phyloP scores from a whole-genome alignment of 169 alveolate species.

The Plasmodium adleri region DNA sequence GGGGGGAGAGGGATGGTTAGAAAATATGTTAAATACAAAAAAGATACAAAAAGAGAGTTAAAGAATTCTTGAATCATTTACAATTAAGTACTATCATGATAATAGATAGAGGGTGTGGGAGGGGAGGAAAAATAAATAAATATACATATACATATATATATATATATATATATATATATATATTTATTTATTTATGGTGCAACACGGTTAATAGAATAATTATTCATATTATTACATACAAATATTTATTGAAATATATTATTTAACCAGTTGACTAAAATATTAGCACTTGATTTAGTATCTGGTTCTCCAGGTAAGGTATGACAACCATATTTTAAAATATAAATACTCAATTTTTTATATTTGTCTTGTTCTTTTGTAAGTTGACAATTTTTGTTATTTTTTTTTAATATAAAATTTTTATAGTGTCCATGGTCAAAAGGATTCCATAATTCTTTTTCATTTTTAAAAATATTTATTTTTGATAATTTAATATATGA shows the following conservation, averaged over 20 bases:
- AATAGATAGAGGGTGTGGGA: no score
- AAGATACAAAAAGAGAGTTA: no score
- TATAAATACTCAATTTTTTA: constrained; percentile 36
- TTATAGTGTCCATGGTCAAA: constrained; percentile 58
- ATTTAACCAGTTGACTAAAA: constrained; percentile 52
- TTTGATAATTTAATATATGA: neutral
- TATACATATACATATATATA: no score
- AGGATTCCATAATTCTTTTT: constrained; percentile 24
- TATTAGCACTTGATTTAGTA: constrained; percentile 3
- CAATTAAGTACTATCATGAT: no score
- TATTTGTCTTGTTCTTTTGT: constrained; percentile 2
- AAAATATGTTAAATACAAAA: no score
- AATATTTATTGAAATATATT: constrained; percentile 10
- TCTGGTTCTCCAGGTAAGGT: constrained; percentile 62
- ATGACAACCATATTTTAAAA: constrained; percentile 58
- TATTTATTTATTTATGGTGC: no score
- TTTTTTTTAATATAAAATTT: constrained; percentile 24
- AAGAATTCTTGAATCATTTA: no score
- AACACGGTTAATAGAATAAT: no score
- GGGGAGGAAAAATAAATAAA: no score
- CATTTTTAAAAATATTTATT: neutral
- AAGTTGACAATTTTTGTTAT: neutral
- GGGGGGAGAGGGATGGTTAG: no score
- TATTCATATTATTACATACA: no score
- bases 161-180: no score